phyloP scores from a whole-genome alignment of 2,329 filamentous ascomycete species.

The Trichoderma arundinaceum region DNA sequence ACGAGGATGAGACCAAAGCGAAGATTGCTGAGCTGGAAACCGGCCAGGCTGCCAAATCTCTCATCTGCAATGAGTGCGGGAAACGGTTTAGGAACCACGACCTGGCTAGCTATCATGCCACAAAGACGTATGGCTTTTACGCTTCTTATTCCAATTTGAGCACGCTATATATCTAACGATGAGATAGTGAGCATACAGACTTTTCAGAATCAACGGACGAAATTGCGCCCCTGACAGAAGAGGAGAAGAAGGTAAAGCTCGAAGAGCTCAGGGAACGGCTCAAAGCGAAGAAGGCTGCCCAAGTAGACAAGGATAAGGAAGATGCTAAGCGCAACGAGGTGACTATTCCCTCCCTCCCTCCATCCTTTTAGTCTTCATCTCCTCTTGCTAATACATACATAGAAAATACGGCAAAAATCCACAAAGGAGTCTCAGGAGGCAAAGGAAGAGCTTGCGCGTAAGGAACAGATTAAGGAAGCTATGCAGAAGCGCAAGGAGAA shows the following conservation, averaged over 20 bases:
- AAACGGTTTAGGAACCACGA: slow-evolving; percentile 85
- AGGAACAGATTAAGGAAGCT: slow-evolving; percentile 92
- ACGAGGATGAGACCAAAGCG: slow-evolving; percentile 56
- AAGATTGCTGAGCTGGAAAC: slow-evolving; percentile 70
- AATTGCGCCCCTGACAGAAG: slow-evolving; percentile 86
- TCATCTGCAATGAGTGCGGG: slow-evolving; percentile 93
- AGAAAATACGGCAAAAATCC: slow-evolving; percentile 80
- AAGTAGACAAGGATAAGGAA: slow-evolving; percentile 75
- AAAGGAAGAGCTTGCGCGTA: slow-evolving; percentile 86
- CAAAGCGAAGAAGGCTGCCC: slow-evolving; percentile 71
- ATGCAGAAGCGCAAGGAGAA: slow-evolving; percentile 88
- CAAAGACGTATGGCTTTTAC: slow-evolving; percentile 68
- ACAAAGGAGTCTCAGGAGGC: slow-evolving; percentile 87
- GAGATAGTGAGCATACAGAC: slow-evolving; percentile 76
- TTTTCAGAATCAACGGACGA: slow-evolving; percentile 95
- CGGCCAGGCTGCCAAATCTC: slow-evolving; percentile 75
- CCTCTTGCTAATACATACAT: slow-evolving; percentile 7
- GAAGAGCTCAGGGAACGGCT: slow-evolving; percentile 75
- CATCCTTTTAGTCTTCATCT: background rate
- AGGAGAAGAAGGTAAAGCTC: slow-evolving; percentile 84
- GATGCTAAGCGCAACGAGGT: slow-evolving; percentile 87
- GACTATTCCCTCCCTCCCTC: slow-evolving; percentile 32
- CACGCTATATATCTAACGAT: background rate
- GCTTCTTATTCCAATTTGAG: background rate
- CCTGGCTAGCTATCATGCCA: slow-evolving; percentile 87